A percentile compares a stretch with the other conserved stretches of the same genome.
phyloP scores from a whole-genome alignment of 2,329 filamentous ascomycete genomes.

The Aspergillus neoniger region DNA sequence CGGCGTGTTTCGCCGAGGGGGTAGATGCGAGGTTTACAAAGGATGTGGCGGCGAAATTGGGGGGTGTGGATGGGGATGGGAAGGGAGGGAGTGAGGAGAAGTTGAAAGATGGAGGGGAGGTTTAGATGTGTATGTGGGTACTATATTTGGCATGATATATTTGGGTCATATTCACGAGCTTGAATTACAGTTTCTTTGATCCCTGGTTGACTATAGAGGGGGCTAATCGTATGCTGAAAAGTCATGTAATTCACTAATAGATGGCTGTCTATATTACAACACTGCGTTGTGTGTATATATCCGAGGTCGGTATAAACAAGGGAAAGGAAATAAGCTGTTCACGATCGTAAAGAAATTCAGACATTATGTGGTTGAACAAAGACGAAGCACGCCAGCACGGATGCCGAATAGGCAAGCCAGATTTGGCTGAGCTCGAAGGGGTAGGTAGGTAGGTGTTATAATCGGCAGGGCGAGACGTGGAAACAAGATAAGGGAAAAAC shows the following conservation, averaged over 20 bases:
- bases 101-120: neutral
- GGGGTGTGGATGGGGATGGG: no score
- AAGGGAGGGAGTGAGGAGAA: neutral
- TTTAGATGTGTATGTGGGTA: no score
- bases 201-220: neutral
- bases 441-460: neutral
- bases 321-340: neutral
- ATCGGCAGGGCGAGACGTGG: neutral
- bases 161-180: no score
- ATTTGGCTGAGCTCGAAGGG: neutral
- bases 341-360: neutral
- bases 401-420: neutral
- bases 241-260: neutral
- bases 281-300: constrained; percentile 3
- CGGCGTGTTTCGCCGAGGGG: neutral
- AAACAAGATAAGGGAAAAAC: neutral
- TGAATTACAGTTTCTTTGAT: no score
- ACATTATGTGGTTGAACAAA: constrained; percentile 1
- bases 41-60: neutral
- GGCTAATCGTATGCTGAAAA: neutral
- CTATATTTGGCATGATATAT: no score
- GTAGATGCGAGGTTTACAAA: neutral
- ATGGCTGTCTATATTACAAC: constrained; percentile 6
- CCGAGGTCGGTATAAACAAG: constrained; percentile 1
- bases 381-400: neutral